Base-by-base conservation (phyloP, 345 rosid species). In the Clausena lansium region DNA sequence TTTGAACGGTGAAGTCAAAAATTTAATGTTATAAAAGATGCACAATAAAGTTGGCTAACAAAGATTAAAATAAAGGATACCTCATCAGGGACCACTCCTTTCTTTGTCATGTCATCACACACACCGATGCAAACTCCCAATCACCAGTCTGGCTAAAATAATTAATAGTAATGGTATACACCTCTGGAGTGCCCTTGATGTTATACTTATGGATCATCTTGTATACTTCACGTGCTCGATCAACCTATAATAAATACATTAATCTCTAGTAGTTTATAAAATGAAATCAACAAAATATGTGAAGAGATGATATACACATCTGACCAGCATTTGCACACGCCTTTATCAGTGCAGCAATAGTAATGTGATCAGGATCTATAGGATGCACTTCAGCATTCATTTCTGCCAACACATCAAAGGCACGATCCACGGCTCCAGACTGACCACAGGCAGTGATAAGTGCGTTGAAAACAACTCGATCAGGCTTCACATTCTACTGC, bases 401-500 rank as follows among this genome's bases (percentile, higher is more conserved):
- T 87, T 95, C 99, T 75, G 99, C 90, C 83, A 95, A 91, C 73
- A 93, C 98, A 82, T 95, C 99, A 77, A 95, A 95, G 79, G 99
- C 99, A 78, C 98, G 97, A 84, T 93, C 96, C 66, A 93, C 99
- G 72, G 98, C 99, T 86, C 98, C 98, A 39, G 93, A 84, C 83
- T 93, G 90, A 79, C 96, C 99, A 82, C 99, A 95, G 77, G 99
- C 99, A 67, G 94, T 89, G 67, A 95, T 95, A 83, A 95, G 98
- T 71, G 98, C 97, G 84, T 95, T 95, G 87, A 93, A 95, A 70
- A 95, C 91, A 85, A 95, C 99, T 86, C 93, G 94, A 87, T 95
- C 99, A 85, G 98, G 98, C 90, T 93, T 87, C 88, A 95, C 97
- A 38, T 93, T 93, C 99, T 95, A 93, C 97, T 93, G 96, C 86